Evolutionary conservation across 768 basidiomycete genomes (phyloP).

Genomic region (Guyanaporus albipodus): DNA sequence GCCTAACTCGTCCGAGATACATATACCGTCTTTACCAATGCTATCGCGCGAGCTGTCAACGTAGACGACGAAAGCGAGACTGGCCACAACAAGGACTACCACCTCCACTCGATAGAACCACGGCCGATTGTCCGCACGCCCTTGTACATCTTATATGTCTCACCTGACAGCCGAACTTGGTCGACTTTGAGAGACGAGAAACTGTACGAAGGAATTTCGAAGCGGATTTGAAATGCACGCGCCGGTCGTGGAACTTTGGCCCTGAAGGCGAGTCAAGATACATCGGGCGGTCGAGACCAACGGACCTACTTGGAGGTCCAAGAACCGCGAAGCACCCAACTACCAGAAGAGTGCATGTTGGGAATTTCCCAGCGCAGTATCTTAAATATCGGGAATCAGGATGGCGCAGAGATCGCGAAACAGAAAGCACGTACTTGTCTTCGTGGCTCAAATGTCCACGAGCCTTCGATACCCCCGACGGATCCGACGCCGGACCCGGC

Average conservation of each 20-base stretch:
- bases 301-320: conserved; percentile 60
- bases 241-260: conserved; percentile 55
- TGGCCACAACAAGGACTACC: conserved; percentile 19
- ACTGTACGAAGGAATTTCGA: conserved; percentile 64
- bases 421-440: conserved; percentile 43
- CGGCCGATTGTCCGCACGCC: conserved; percentile 64
- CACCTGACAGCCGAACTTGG: conserved; percentile 74
- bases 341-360: conserved; percentile 59
- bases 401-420: background rate
- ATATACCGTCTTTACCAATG: conserved; percentile 12
- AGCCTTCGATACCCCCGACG: conserved; percentile 44
- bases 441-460: conserved; percentile 77
- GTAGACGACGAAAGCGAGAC: background rate
- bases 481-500: conserved; percentile 47
- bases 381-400: conserved; percentile 33
- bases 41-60: background rate
- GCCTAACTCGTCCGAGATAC: conserved; percentile 16
- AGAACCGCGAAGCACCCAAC: conserved; percentile 72
- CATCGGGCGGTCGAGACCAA: background rate
- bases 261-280: conserved; percentile 23
- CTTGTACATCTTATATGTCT: conserved; percentile 88
- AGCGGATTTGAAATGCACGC: conserved; percentile 68
- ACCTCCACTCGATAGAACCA: conserved; percentile 33
- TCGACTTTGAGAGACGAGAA: conserved; percentile 84
- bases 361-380: conserved; percentile 77